Percentiles rank a stretch among this genome's conserved stretches.
These are phyloP conservation scores for Fusarium virguliforme DNA, from an alignment of 2,329 filamentous ascomycete genomes.

Conservation along the genomic window DNA sequence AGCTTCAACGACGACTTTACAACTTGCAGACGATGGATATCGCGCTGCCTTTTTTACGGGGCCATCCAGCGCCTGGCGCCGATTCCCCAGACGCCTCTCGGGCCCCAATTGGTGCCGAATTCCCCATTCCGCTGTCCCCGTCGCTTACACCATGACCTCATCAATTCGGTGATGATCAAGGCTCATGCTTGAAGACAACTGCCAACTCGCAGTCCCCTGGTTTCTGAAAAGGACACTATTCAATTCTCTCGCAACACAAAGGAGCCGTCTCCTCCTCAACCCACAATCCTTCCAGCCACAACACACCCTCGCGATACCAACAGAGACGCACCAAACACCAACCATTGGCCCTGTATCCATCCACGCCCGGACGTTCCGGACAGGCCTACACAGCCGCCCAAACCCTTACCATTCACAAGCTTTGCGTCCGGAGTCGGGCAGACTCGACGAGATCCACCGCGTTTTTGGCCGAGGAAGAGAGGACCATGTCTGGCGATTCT, in stretches of 20 bases:
- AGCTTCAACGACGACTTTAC: slow-evolving; percentile 15
- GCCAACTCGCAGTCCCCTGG: slow-evolving; percentile 3
- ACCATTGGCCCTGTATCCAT: slow-evolving; percentile 44
- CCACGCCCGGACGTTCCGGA: slow-evolving; percentile 49
- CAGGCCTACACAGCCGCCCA: slow-evolving; percentile 41
- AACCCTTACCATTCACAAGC: slow-evolving; percentile 32
- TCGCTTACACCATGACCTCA: slow-evolving; percentile 48
- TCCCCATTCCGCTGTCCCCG: slow-evolving; percentile 29
- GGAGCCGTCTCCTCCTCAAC: slow-evolving; percentile 4
- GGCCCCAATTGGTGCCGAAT: slow-evolving; percentile 39
- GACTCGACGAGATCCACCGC: slow-evolving; percentile 43
- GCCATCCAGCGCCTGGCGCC: slow-evolving; percentile 20
- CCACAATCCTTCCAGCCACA: slow-evolving; percentile 3
- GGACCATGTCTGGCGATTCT: slow-evolving; percentile 31
- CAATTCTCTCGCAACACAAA: slow-evolving; percentile 2
- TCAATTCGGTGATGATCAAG: slow-evolving; percentile 27
- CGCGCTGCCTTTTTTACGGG: slow-evolving; percentile 13
- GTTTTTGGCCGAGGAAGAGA: slow-evolving; percentile 33
- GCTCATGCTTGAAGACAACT: slow-evolving; percentile 27
- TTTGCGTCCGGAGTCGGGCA: slow-evolving; percentile 27
- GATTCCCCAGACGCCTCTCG: slow-evolving; percentile 38
- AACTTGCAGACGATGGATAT: slow-evolving; percentile 6
- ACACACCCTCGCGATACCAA: slow-evolving; percentile 7
- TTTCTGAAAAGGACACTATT: neutral
- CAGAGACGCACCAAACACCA: slow-evolving; percentile 42